Conservation (phyloP, 148 eudicot species). For the Salicornia ramosissima region DNA sequence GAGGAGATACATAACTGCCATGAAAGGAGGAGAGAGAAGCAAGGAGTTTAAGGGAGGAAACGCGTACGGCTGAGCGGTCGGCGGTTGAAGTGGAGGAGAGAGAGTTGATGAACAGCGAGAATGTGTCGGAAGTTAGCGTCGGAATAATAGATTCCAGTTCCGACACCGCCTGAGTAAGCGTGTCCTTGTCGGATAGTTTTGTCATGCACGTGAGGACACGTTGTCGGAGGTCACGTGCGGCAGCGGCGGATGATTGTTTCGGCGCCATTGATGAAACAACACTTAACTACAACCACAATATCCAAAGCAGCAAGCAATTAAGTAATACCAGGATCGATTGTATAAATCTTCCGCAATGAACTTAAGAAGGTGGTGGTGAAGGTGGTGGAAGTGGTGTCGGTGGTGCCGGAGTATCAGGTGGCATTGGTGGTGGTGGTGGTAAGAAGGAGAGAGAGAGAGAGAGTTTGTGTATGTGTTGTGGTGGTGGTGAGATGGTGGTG, state of each 20-base stretch:
- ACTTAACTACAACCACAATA: not conserved
- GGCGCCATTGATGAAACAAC: slow-evolving; percentile 19
- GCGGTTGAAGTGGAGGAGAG: slow-evolving; percentile 77
- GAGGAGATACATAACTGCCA: slow-evolving; percentile 45
- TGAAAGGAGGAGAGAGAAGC: slow-evolving; percentile 50
- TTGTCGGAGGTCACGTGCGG: slow-evolving; percentile 70
- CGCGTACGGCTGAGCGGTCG: slow-evolving; percentile 61
- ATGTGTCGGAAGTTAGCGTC: slow-evolving; percentile 41
- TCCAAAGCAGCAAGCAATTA: not conserved
- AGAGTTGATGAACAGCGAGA: slow-evolving; percentile 62
- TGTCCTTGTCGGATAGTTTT: slow-evolving; percentile 85
- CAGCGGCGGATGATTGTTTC: slow-evolving; percentile 25
- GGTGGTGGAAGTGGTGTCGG: too few species aligned
- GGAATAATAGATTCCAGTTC: slow-evolving; percentile 70
- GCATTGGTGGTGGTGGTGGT: slow-evolving; percentile 12
- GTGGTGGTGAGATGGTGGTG: slow-evolving; percentile 4
- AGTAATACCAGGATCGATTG: not conserved
- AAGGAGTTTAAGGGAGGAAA: slow-evolving; percentile 56
- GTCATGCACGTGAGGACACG: slow-evolving; percentile 72
- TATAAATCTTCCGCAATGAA: not conserved
- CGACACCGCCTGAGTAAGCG: slow-evolving; percentile 62
- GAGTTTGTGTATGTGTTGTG: too few species aligned
- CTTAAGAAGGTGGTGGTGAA: too few species aligned
- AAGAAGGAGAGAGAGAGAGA: slow-evolving; percentile 10
- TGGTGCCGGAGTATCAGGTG: not conserved